Evolutionary conservation across 2,329 filamentous ascomycete genomes (phyloP).

Genomic region (Xylaria sp.): DNA sequence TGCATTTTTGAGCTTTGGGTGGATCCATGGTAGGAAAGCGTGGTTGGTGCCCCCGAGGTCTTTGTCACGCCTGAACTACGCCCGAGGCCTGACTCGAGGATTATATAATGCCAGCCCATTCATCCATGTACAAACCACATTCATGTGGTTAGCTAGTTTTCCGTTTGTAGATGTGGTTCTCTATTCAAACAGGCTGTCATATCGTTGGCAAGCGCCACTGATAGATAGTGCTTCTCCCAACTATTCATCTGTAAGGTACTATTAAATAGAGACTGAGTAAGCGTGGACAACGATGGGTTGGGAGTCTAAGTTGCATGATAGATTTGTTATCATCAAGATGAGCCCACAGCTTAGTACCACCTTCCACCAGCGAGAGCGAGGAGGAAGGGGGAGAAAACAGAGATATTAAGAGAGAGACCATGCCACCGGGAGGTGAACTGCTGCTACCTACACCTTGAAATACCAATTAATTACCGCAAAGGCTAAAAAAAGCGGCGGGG

Average conservation of each 20-base stretch:
- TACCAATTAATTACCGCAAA: slow-evolving; percentile 9
- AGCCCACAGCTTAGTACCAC: background rate
- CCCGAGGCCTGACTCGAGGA: slow-evolving; percentile 11
- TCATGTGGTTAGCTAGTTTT: slow-evolving; percentile 35
- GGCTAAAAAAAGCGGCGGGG: slow-evolving; percentile 19
- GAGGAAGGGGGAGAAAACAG: background rate
- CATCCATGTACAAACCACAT: slow-evolving; percentile 37
- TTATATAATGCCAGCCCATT: slow-evolving; percentile 33
- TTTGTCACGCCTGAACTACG: slow-evolving; percentile 16
- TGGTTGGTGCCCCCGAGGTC: slow-evolving; percentile 2
- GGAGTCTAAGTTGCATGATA: slow-evolving; percentile 6
- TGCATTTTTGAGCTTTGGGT: slow-evolving; percentile 36
- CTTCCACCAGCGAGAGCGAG: slow-evolving; percentile 5
- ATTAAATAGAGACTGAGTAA: slow-evolving; percentile 27
- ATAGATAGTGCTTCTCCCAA: slow-evolving; percentile 8
- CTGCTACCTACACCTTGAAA: slow-evolving; percentile 32
- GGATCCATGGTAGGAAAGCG: slow-evolving; percentile 39
- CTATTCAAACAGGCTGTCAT: slow-evolving; percentile 44
- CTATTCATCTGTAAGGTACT: slow-evolving; percentile 24
- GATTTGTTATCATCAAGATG: slow-evolving; percentile 10
- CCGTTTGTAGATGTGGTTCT: slow-evolving; percentile 36
- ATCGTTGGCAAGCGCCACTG: slow-evolving; percentile 36
- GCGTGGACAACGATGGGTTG: slow-evolving; percentile 16
- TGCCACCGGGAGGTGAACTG: slow-evolving; percentile 12
- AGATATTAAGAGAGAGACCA: slow-evolving; percentile 9